Percentiles rank a stretch among this genome's conserved stretches.
Evolutionary conservation across 176 grass and related monocot genomes (phyloP).

Genomic region (Carex parvula): DNA sequence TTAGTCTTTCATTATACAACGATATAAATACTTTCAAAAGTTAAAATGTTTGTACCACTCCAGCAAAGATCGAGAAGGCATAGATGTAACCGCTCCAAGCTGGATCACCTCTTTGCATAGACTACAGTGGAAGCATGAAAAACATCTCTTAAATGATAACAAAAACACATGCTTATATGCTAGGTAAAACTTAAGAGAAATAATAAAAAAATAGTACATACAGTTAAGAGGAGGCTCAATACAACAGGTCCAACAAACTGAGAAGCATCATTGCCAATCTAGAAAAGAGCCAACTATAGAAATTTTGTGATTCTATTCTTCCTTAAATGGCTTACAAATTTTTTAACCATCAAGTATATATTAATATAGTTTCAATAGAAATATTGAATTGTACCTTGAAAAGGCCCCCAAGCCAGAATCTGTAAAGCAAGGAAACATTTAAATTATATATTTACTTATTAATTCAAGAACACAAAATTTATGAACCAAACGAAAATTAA

Average conservation of each 20-base stretch:
- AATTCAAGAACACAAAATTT: constrained; percentile 15
- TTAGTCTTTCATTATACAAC: neutral
- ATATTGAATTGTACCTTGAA: constrained; percentile 62
- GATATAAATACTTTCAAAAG: neutral
- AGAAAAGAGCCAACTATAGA: neutral
- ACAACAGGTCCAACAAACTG: constrained; percentile 94
- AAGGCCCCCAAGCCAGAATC: constrained; percentile 93
- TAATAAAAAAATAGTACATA: constrained; percentile 35
- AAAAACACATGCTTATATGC: neutral
- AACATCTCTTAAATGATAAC: neutral
- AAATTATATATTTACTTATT: constrained; percentile 8
- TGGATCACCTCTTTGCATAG: constrained; percentile 94
- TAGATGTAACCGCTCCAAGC: constrained; percentile 89
- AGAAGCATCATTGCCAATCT: constrained; percentile 97
- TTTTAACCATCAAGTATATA: neutral
- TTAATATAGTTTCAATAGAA: neutral
- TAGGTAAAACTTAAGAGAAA: neutral
- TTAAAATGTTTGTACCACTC: constrained; percentile 64
- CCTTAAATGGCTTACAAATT: neutral
- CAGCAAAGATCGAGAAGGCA: constrained; percentile 90
- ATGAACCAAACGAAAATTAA: neutral
- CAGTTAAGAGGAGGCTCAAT: constrained; percentile 76
- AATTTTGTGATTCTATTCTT: neutral
- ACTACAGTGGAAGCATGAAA: constrained; percentile 37
- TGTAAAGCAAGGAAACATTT: constrained; percentile 20